A percentile compares a stretch with the other conserved stretches of the same genome.
Evolutionary conservation across 106 monocot genomes (phyloP).

Genomic region (Cymbidium sinense): DNA sequence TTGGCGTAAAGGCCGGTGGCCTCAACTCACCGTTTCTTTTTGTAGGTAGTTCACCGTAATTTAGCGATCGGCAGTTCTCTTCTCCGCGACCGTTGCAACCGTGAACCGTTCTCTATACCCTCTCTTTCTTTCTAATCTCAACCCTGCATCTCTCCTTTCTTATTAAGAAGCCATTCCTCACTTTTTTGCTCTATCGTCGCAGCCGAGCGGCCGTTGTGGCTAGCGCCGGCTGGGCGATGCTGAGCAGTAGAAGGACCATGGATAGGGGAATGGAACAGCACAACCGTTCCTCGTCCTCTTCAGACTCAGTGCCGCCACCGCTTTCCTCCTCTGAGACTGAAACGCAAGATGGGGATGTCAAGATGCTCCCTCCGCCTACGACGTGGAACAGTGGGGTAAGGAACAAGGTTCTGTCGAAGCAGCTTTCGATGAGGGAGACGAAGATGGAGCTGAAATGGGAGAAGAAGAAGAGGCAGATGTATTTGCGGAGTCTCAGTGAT

Average conservation of each 20-base stretch:
- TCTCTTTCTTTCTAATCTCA: not conserved
- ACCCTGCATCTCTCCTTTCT: not conserved
- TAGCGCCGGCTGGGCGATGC: slow-evolving; percentile 1
- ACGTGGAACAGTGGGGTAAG: not conserved
- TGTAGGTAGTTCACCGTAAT: not conserved
- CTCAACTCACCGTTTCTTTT: not conserved
- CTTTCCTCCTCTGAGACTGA: slow-evolving; percentile 15
- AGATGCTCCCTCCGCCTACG: not conserved
- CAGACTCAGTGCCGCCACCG: not conserved
- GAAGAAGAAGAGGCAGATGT: slow-evolving; percentile 32
- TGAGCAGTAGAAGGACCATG: not conserved
- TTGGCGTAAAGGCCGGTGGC: not conserved
- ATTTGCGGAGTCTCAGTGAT: slow-evolving; percentile 9
- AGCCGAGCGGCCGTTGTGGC: not conserved
- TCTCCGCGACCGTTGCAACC: not conserved
- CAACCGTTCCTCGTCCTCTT: not conserved
- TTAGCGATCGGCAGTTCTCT: not conserved
- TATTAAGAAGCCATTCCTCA: too few species aligned
- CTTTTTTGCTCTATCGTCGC: not conserved
- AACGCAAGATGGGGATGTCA: slow-evolving; percentile 3
- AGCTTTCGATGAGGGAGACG: slow-evolving; percentile 73
- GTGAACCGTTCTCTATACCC: not conserved
- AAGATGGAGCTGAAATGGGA: slow-evolving; percentile 71
- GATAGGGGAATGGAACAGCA: not conserved
- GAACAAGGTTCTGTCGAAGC: slow-evolving; percentile 29